Percentiles rank a stretch among this genome's conserved stretches.
phyloP scores from a whole-genome alignment of 2,329 filamentous ascomycete species.

The Epichloe scottii region DNA sequence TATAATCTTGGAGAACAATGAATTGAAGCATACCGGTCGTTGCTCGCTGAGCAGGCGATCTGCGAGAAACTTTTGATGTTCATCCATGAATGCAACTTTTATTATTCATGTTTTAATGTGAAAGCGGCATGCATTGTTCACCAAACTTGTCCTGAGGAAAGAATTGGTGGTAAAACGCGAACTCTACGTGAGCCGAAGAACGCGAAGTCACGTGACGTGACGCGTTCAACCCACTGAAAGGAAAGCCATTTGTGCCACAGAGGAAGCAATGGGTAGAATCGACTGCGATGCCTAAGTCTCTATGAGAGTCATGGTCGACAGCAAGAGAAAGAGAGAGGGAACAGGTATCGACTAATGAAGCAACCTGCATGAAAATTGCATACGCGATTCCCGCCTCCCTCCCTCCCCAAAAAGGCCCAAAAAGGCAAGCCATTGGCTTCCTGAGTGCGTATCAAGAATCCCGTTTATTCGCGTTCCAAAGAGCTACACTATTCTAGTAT shows the following conservation, averaged over 20 bases:
- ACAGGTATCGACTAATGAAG: neutral
- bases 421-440: neutral
- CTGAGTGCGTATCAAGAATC: neutral
- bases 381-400: neutral
- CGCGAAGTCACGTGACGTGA: conserved; percentile 24
- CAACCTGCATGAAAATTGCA: neutral
- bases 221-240: no score
- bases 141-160: neutral
- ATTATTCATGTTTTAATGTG: neutral
- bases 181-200: conserved; percentile 8
- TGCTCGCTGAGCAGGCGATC: conserved; percentile 66
- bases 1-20: neutral
- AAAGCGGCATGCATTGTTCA: neutral
- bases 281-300: neutral
- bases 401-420: neutral
- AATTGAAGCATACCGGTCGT: conserved; percentile 44
- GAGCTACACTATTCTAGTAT: neutral
- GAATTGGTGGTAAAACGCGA: neutral
- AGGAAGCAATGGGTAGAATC: neutral
- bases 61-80: conserved; percentile 61
- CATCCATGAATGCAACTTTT: conserved; percentile 31
- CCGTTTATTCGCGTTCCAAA: neutral
- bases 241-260: no score
- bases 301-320: neutral
- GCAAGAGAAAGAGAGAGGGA: neutral